Conservation (phyloP, 768 basidiomycete species). For the Lyophyllum semitale region DNA sequence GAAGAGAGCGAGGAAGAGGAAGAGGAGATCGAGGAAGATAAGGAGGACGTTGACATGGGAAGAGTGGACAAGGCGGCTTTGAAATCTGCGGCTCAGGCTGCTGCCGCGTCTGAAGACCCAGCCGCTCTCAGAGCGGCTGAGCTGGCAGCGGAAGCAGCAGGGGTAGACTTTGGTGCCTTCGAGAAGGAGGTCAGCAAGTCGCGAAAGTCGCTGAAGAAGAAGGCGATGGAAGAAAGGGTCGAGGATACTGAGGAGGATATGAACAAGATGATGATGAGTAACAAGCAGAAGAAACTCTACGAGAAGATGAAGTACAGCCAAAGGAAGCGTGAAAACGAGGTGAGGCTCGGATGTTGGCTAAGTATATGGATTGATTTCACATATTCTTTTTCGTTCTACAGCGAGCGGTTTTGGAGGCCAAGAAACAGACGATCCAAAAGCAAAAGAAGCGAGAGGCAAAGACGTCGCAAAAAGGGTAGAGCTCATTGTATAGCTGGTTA, state of each 20-base stretch:
- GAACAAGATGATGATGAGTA: constrained; percentile 98
- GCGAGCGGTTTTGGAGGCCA: constrained; percentile 63
- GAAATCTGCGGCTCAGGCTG: constrained; percentile 31
- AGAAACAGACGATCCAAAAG: constrained; percentile 57
- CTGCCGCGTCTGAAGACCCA: constrained; percentile 51
- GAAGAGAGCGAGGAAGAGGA: constrained; percentile 34
- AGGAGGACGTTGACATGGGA: constrained; percentile 24
- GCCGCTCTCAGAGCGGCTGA: constrained; percentile 83
- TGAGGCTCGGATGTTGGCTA: constrained; percentile 36
- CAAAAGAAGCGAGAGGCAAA: constrained; percentile 40
- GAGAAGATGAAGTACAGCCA: constrained; percentile 91
- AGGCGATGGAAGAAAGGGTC: constrained; percentile 25
- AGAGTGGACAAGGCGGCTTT: constrained; percentile 27
- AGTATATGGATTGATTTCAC: constrained; percentile 10
- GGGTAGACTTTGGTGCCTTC: constrained; percentile 78
- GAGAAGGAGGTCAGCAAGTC: constrained; percentile 73
- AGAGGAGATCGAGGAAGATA: constrained; percentile 32
- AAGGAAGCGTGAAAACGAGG: constrained; percentile 77
- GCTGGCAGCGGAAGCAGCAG: constrained; percentile 87
- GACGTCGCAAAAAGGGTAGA: constrained; percentile 3
- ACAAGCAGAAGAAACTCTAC: constrained; percentile 90
- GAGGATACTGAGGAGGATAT: constrained; percentile 73
- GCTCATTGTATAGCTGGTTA: not conserved
- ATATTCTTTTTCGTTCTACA: constrained; percentile 28
- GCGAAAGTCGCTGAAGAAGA: constrained; percentile 39